Conservation (phyloP, 1,284 basidiomycete genomes). For the Irpex sp. region DNA sequence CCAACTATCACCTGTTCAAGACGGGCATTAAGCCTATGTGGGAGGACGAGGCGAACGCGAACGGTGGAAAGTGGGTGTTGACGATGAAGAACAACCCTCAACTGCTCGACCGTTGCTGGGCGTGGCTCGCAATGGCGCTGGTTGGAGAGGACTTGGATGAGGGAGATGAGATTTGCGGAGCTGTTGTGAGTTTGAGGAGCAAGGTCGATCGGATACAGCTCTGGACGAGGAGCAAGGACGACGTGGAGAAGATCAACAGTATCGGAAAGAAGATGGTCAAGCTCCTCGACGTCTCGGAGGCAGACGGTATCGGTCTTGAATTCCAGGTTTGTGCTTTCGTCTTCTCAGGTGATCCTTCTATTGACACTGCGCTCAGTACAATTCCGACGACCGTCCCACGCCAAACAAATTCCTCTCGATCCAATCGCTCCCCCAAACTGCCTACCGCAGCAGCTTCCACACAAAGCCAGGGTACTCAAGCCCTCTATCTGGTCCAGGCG, state of each 20-base stretch:
- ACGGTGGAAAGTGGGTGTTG: conserved; percentile 92
- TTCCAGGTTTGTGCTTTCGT: conserved; percentile 62
- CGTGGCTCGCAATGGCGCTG: conserved; percentile 86
- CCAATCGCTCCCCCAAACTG: conserved; percentile 59
- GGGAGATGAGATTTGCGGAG: conserved; percentile 84
- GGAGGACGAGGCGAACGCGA: conserved; percentile 91
- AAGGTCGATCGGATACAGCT: conserved; percentile 89
- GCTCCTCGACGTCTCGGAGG: conserved; percentile 75
- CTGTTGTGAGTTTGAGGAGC: conserved; percentile 83
- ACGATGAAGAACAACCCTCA: conserved; percentile 83
- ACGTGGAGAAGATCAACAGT: conserved; percentile 79
- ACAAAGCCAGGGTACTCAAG: conserved; percentile 26
- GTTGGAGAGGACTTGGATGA: conserved; percentile 91
- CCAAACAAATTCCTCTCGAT: conserved; percentile 81
- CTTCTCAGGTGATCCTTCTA: background rate
- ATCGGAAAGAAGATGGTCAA: conserved; percentile 83
- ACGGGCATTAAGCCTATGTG: conserved; percentile 91
- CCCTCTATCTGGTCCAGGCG: conserved; percentile 26
- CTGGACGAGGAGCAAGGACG: conserved; percentile 83
- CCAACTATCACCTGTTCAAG: conserved; percentile 95
- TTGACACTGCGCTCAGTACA: conserved; percentile 47
- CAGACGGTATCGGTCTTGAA: conserved; percentile 80
- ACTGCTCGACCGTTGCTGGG: conserved; percentile 86
- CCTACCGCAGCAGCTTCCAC: conserved; percentile 61
- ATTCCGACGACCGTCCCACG: conserved; percentile 75